These are phyloP conservation scores for Exophiala lecanii-corni DNA, from an alignment of 2,329 filamentous ascomycete genomes.

Conservation along the genomic window DNA sequence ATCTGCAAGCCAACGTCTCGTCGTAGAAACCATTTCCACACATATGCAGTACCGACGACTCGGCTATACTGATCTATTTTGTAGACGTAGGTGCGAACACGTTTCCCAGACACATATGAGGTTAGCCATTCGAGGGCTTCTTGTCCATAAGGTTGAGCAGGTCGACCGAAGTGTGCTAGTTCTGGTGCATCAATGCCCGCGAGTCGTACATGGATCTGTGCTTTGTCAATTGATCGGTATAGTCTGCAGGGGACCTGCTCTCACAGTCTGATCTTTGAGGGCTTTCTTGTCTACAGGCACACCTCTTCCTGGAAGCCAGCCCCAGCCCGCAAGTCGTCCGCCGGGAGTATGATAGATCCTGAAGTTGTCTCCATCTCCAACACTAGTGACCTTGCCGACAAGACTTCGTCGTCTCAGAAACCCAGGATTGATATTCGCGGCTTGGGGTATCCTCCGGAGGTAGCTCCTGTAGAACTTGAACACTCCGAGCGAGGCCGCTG, in stretches of 20 bases:
- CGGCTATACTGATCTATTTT: slow-evolving; percentile 88
- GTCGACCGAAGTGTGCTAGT: slow-evolving; percentile 82
- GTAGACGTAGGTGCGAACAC: slow-evolving; percentile 78
- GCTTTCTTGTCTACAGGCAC: slow-evolving; percentile 65
- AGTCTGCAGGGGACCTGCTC: slow-evolving; percentile 28
- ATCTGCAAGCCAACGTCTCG: slow-evolving; percentile 85
- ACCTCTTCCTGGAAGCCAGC: slow-evolving; percentile 70
- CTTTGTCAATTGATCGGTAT: slow-evolving; percentile 9
- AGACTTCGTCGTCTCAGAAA: slow-evolving; percentile 69
- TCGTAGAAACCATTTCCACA: slow-evolving; percentile 58
- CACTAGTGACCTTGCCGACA: slow-evolving; percentile 82
- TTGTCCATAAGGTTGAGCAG: slow-evolving; percentile 74
- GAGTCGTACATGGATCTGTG: slow-evolving; percentile 72
- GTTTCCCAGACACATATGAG: slow-evolving; percentile 63
- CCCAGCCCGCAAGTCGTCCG: slow-evolving; percentile 83
- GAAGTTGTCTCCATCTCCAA: slow-evolving; percentile 96
- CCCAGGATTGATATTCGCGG: slow-evolving; percentile 66
- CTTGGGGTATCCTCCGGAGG: slow-evolving; percentile 76
- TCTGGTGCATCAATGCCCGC: slow-evolving; percentile 94
- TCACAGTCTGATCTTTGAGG: slow-evolving; percentile 72
- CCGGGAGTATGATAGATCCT: slow-evolving; percentile 91
- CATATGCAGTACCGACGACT: slow-evolving; percentile 78
- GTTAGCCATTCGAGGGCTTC: slow-evolving; percentile 82
- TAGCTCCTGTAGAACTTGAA: slow-evolving; percentile 44
- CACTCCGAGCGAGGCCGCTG: slow-evolving; percentile 22